These are phyloP conservation scores for Plasmodium yoelii DNA, from an alignment of 169 alveolate genomes.

Conservation along the genomic window DNA sequence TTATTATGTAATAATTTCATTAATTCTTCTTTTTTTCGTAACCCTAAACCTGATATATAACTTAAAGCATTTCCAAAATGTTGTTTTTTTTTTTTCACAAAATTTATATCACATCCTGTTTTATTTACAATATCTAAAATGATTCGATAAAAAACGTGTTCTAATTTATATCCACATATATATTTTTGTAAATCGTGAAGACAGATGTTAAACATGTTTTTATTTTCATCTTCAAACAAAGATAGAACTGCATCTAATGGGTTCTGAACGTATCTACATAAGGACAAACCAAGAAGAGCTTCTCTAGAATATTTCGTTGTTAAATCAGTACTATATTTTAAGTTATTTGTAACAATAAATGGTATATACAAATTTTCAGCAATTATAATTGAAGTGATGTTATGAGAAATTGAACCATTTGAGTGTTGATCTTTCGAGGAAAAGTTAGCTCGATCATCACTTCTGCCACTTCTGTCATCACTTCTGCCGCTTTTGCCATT, in stretches of 20 bases:
- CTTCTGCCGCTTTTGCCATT: constrained; percentile 5
- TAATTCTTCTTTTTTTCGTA: constrained; percentile 60
- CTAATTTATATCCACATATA: constrained; percentile 76
- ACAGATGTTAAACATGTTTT: constrained; percentile 80
- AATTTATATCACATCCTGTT: constrained; percentile 67
- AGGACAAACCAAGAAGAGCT: constrained; percentile 66
- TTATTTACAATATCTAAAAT: constrained; percentile 66
- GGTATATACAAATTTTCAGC: constrained; percentile 63
- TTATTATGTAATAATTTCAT: constrained; percentile 51
- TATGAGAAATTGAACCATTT: neutral
- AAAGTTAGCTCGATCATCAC: neutral
- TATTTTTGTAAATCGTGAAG: constrained; percentile 85
- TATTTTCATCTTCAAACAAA: constrained; percentile 81
- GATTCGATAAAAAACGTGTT: constrained; percentile 24
- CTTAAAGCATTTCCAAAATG: constrained; percentile 45
- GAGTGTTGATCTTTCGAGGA: neutral
- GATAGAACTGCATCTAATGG: constrained; percentile 80
- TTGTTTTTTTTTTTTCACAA: constrained; percentile 58
- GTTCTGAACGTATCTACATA: constrained; percentile 80
- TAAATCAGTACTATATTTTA: constrained; percentile 40
- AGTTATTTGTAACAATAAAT: constrained; percentile 38
- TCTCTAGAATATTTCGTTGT: constrained; percentile 54
- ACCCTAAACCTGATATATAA: constrained; percentile 56
- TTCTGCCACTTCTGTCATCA: neutral
- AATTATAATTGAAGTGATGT: neutral